Evolutionary conservation across 768 basidiomycete species (phyloP), one percentile per base, ranked within the genome.

Genomic region (Termitomyces sp.): DNA sequence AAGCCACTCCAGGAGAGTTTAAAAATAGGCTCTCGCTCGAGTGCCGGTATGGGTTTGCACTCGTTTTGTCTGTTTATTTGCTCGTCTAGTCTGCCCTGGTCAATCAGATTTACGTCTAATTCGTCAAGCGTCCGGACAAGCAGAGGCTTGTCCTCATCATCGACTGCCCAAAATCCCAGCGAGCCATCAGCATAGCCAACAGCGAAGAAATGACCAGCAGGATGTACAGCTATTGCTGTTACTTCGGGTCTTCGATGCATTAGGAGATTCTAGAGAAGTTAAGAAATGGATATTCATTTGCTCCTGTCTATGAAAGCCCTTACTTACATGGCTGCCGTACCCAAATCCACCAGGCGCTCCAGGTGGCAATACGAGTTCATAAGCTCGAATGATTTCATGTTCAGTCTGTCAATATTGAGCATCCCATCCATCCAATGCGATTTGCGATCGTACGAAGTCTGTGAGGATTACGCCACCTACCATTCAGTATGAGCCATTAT

Each of bases 1-100:
- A 87, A 92, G 1, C 82, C 80, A 55, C 87, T 89, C 94, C 93
- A 97, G 0, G 87, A 75, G 5, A 95, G 74, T 66, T 90, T 94
- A 78, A 89, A 93, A 35, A 97, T 82, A 4, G 94, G 90, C 64
- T 94, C 92, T 62, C 85, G 59, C 21, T 70, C 64, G 28, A 60
- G 50, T 17, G 53, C 51, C 35, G 60, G 50, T 4, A 56, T 51
- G 7, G 61, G 46, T 17, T 64, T 60, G 11, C 62, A 59, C 8
- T 62, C 63, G 5, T 58, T 53, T 26, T 62, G 30, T n/a, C 63
- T 54, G 3, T 65, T 64, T 3, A 76, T 66, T 23, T 71, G 67
- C 35, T 73, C 64, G 54, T 84, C 83, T 11, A 87, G 66, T 49
- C 70, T 67, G 3, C 70, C 67, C 1, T 73, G 69, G 63, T 86